A percentile compares a stretch with the other conserved stretches of the same genome.
phyloP scores from a whole-genome alignment of 768 basidiomycete genomes.

The Sistotremastrum suecicum region DNA sequence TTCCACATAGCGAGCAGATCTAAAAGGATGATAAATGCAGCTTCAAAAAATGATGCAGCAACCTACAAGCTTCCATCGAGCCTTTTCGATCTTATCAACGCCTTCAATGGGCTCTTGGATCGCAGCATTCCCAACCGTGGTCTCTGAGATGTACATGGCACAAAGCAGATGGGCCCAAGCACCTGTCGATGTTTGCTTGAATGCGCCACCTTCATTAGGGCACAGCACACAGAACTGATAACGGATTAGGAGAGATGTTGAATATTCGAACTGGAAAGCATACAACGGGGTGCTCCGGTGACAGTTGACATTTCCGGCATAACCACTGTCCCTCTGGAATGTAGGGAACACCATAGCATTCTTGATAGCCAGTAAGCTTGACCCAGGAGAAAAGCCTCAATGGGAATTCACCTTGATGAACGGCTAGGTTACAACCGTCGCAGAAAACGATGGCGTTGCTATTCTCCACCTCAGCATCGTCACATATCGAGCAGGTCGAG shows the following conservation, averaged over 20 bases:
- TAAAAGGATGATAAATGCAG: conserved; percentile 4
- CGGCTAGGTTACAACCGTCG: conserved; percentile 96
- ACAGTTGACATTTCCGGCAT: conserved; percentile 95
- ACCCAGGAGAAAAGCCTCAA: background rate
- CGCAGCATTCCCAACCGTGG: conserved; percentile 80
- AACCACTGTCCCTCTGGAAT: conserved; percentile 99
- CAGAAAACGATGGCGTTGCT: conserved; percentile 99
- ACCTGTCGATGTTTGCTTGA: conserved; percentile 88
- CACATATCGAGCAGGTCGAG: conserved; percentile 92
- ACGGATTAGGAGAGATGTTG: background rate
- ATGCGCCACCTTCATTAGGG: conserved; percentile 93
- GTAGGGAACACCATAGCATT: conserved; percentile 98
- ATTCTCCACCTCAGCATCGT: conserved; percentile 97
- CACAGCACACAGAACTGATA: conserved; percentile 83
- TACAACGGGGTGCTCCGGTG: conserved; percentile 92
- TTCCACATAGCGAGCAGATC: conserved; percentile 55
- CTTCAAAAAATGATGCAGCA: conserved; percentile 2
- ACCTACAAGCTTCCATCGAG: conserved; percentile 86
- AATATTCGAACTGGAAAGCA: conserved; percentile 15
- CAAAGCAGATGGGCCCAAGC: conserved; percentile 96
- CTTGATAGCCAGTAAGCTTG: conserved; percentile 24
- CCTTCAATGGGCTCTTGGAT: conserved; percentile 98
- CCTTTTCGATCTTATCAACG: conserved; percentile 75
- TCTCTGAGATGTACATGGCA: conserved; percentile 96
- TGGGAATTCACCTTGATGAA: conserved; percentile 80